Base-by-base conservation (phyloP, 495 filamentous ascomycete species). In the Penicillium roqueforti region DNA sequence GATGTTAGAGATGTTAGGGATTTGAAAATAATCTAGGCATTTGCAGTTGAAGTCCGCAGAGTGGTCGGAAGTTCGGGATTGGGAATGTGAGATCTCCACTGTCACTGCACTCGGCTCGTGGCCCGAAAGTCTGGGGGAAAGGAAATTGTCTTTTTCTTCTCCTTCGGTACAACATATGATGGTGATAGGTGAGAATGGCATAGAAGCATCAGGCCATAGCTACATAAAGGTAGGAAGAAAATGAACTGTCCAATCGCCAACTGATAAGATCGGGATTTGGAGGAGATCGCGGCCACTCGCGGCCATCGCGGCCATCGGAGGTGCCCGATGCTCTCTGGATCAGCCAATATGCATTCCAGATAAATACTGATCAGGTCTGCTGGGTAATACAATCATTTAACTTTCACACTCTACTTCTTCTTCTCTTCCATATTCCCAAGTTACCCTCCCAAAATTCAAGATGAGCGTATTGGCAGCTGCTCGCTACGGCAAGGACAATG, bases 401-500 rank as follows among this genome's bases (percentile, higher is more conserved):
- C 32, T 40, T 47, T 29, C 36, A 42, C 13, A 8, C 41, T 25
- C 45, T 18, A 31, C 18, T 36, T 11, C 29, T 23, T 22, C 49
- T 42, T 43, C 11, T 18, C 52, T 48, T 47, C 25, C 52, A 14
- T 37, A 53, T 22, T 40, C 37, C 34, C 3, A 31, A 1, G 28
- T 46, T 51, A 43, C 37, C 37, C 14, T 14, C 36, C 34, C 47
- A 34, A 18, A 51, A 46, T 55, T 49, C 63, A 62, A 25, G 36
- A 70, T 70, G 65, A 70, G 64, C 34, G 22, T 76, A 62, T 74
- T 95, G 50, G 77, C 84, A 55, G 78, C 87, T 68, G 88, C 89
- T 65, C 84, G 86, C 63, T 95, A 95, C 71, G 89, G 89, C 76
- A 95, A 95, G 84, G 92, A 97, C 81, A 97, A 98, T 79, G 87